Conservation (phyloP, 495 filamentous ascomycete species). For the Aspergillus campestris region DNA sequence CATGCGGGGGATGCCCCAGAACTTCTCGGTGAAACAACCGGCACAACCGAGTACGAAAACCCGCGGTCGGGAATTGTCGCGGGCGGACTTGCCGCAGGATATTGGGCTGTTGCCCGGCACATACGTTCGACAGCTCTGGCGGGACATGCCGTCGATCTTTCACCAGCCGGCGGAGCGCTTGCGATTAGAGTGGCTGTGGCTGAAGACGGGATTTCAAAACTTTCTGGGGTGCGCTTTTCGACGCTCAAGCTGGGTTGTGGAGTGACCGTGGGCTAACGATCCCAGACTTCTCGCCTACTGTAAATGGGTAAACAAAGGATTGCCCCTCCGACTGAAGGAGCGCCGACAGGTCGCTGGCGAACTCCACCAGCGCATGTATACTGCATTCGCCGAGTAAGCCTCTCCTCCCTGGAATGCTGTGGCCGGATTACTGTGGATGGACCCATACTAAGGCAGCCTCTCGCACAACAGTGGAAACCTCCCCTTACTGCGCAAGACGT, state of each 20-base stretch:
- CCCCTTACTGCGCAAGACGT: conserved; percentile 46
- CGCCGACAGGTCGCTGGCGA: conserved; percentile 34
- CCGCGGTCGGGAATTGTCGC: conserved; percentile 15
- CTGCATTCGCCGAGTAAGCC: conserved; percentile 57
- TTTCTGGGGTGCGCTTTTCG: conserved; percentile 27
- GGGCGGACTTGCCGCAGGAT: conserved; percentile 36
- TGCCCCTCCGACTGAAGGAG: conserved; percentile 36
- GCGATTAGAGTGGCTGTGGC: conserved; percentile 38
- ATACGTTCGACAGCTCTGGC: conserved; percentile 50
- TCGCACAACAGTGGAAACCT: conserved; percentile 45
- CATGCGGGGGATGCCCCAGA: conserved; percentile 16
- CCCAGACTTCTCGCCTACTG: conserved; percentile 35
- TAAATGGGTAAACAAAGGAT: conserved; percentile 22
- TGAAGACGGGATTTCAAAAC: conserved; percentile 33
- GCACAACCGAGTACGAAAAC: conserved; percentile 37
- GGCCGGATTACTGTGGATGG: no score
- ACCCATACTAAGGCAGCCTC: neutral
- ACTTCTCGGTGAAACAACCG: conserved; percentile 15
- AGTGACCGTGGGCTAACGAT: conserved; percentile 9
- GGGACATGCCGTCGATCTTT: conserved; percentile 49
- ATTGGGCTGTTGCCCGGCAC: conserved; percentile 49
- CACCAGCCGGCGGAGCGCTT: conserved; percentile 32
- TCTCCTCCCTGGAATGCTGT: no score
- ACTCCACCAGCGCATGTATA: conserved; percentile 62
- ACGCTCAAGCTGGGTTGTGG: neutral